Evolutionary conservation across 352 stramenopile species (phyloP).

Genomic region (Albugo laibachii): DNA sequence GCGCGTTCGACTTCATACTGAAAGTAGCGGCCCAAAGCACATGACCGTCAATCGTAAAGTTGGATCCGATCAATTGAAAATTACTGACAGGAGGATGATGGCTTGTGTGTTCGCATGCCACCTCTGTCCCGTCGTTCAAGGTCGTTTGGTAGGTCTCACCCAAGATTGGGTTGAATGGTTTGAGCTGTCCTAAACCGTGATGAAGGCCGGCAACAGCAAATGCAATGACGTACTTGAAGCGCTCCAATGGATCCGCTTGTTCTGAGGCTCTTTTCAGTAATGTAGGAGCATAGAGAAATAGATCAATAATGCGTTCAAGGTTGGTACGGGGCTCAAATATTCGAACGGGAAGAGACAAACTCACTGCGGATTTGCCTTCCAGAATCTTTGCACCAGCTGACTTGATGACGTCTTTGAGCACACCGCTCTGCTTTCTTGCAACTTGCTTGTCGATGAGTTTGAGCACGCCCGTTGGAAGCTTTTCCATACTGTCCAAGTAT

Average conservation of each 20-base stretch:
- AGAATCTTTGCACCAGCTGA: conserved; percentile 38
- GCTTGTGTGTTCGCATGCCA: conserved; percentile 69
- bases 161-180: conserved; percentile 74
- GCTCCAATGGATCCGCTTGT: conserved; percentile 38
- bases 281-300: conserved; percentile 64
- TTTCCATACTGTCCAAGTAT: conserved; percentile 69
- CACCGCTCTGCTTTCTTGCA: conserved; percentile 65
- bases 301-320: conserved; percentile 53
- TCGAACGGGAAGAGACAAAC: conserved; percentile 63
- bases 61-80: conserved; percentile 51
- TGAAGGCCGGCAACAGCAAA: conserved; percentile 62
- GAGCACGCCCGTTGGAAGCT: conserved; percentile 39
- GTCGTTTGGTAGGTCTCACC: conserved; percentile 58
- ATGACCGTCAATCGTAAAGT: conserved; percentile 50
- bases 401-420: conserved; percentile 76
- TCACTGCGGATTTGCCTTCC: conserved; percentile 49
- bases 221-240: conserved; percentile 62
- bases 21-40: conserved; percentile 55
- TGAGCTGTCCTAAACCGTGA: conserved; percentile 59
- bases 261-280: conserved; percentile 43
- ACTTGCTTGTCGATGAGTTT: conserved; percentile 75
- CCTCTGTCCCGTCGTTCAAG: conserved; percentile 58
- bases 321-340: conserved; percentile 76
- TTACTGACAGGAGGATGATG: conserved; percentile 75
- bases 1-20: conserved; percentile 71